Conservation (phyloP, 176 grass and related monocot species). For the Otatea glauca region DNA sequence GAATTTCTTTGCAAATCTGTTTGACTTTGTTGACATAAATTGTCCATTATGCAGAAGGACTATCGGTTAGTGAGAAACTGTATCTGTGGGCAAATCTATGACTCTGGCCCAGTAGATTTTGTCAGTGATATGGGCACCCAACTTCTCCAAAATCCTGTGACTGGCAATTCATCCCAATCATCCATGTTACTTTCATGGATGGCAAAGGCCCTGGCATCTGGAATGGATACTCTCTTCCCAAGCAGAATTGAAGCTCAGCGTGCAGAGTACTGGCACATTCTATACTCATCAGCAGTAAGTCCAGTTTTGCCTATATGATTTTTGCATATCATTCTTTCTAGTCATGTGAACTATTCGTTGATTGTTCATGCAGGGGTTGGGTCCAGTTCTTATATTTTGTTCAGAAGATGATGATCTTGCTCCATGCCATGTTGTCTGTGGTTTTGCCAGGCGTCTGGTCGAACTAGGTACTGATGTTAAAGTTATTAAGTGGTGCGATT, state of each 20-base stretch:
- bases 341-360: constrained; percentile 11
- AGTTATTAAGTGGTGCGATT: constrained; percentile 80
- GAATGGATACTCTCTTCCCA: constrained; percentile 84
- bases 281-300: constrained; percentile 86
- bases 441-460: constrained; percentile 65
- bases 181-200: constrained; percentile 71
- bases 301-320: constrained; percentile 14
- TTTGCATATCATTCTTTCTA: constrained; percentile 2
- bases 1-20: constrained; percentile 1
- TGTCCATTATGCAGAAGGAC: constrained; percentile 61
- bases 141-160: constrained; percentile 54
- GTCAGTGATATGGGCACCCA: constrained; percentile 61
- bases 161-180: constrained; percentile 50
- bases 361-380: constrained; percentile 66
- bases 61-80: constrained; percentile 78
- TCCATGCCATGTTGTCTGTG: constrained; percentile 73
- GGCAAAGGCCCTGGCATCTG: constrained; percentile 75
- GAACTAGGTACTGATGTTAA: constrained; percentile 81
- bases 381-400: constrained; percentile 88
- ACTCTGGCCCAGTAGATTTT: constrained; percentile 87
- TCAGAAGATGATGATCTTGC: constrained; percentile 90
- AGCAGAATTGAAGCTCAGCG: constrained; percentile 94
- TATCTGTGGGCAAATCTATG: constrained; percentile 88
- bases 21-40: constrained; percentile 34
- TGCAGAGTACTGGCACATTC: constrained; percentile 89